These are phyloP conservation scores for Aureobasidium sp. DNA, from an alignment of 2,329 filamentous ascomycete genomes.

Conservation along the genomic window DNA sequence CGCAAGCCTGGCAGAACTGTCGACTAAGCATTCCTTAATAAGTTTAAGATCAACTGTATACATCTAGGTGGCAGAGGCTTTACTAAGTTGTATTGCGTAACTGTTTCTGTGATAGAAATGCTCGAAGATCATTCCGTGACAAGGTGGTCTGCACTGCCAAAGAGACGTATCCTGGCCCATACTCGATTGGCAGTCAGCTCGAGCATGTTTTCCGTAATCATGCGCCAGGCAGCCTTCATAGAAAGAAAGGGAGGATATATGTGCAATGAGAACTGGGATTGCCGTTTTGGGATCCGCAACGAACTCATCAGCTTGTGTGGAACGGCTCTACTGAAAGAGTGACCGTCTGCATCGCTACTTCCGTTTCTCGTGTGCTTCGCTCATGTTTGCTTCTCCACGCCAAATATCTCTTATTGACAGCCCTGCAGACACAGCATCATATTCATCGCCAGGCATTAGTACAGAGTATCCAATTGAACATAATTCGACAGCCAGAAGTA, in stretches of 20 bases:
- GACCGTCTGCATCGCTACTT: neutral
- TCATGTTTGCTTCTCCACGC: neutral
- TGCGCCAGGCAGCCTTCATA: neutral
- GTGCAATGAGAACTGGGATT: neutral
- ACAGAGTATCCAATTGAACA: neutral
- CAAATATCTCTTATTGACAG: neutral
- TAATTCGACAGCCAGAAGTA: neutral
- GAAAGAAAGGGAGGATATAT: neutral
- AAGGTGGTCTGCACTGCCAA: neutral
- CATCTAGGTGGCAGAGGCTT: neutral
- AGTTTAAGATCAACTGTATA: neutral
- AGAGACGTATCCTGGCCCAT: neutral
- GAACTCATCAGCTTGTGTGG: neutral
- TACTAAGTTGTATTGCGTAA: no score
- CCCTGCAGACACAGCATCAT: neutral
- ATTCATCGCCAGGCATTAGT: neutral
- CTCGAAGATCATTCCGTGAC: neutral
- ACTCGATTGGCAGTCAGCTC: neutral
- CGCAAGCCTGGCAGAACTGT: slow-evolving; percentile 36
- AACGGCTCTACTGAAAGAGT: neutral
- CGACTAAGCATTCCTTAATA: neutral
- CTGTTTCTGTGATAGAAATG: neutral
- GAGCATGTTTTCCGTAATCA: neutral
- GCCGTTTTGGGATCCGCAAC: neutral
- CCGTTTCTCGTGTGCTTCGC: neutral